phyloP scores from a whole-genome alignment of 2,329 filamentous ascomycete species.

The Colletotrichum incanum region DNA sequence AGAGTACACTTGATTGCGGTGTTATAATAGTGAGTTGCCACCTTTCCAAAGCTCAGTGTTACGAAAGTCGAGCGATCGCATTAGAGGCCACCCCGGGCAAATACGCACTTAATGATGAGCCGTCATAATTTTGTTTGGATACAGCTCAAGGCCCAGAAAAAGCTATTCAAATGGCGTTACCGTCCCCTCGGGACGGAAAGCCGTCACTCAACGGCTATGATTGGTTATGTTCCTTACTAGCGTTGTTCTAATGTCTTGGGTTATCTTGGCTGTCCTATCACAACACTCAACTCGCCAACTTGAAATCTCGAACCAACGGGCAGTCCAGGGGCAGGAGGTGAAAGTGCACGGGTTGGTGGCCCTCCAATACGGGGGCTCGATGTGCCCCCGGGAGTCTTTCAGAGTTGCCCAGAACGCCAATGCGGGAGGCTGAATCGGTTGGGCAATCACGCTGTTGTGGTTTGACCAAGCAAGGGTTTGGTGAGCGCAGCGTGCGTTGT shows the following conservation, averaged over 20 bases:
- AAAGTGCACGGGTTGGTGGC: not conserved
- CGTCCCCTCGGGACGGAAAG: slow-evolving; percentile 9
- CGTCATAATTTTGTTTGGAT: not conserved
- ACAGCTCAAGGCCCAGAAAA: not conserved
- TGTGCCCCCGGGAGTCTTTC: not conserved
- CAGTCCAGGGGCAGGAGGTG: not conserved
- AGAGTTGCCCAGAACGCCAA: not conserved
- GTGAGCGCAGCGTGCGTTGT: not conserved
- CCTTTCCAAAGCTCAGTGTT: not conserved
- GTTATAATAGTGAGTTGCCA: not conserved
- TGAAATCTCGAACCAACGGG: slow-evolving; percentile 4
- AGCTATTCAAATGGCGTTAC: not conserved
- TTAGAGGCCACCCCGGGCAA: not conserved
- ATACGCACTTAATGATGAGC: not conserved
- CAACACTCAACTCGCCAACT: not conserved
- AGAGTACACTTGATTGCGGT: too few species aligned
- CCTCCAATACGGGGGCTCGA: not conserved
- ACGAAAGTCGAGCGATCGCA: not conserved
- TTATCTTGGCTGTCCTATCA: not conserved
- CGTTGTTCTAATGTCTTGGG: slow-evolving; percentile 1
- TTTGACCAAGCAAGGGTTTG: not conserved
- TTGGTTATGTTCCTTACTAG: not conserved
- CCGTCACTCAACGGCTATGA: not conserved
- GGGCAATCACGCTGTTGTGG: not conserved
- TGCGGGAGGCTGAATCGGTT: not conserved